A percentile compares a stretch with the other conserved stretches of the same genome.
Evolutionary conservation across 129 eudicot species (phyloP).

Genomic region (Kitagawia praeruptora): DNA sequence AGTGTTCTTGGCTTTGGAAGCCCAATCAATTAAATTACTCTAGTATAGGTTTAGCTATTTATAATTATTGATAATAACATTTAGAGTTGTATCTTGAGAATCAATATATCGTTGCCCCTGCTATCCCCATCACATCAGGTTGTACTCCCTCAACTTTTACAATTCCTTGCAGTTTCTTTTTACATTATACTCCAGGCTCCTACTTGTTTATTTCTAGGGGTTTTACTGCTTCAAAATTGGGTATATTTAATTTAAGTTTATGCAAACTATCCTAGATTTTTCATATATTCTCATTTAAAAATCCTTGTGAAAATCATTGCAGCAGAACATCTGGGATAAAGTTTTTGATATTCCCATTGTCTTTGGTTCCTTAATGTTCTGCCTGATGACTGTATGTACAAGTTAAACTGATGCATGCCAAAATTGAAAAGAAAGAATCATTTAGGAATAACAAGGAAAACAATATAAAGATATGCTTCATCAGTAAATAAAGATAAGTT

Average conservation of each 20-base stretch:
- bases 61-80: background rate
- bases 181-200: background rate
- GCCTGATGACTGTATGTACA: background rate
- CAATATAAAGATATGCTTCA: background rate
- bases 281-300: background rate
- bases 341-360: background rate
- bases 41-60: background rate
- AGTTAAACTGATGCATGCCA: background rate
- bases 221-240: background rate
- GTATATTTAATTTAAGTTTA: too few relatives aligned
- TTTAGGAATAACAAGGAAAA: background rate
- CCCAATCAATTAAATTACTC: too few relatives aligned
- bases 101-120: background rate
- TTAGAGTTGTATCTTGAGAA: background rate
- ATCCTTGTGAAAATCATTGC: background rate
- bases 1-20: background rate
- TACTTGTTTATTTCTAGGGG: background rate
- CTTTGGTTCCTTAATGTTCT: background rate
- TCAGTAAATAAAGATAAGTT: background rate
- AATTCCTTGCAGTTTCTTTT: background rate
- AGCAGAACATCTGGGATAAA: background rate
- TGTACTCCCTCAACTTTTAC: background rate
- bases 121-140: background rate
- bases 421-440: background rate
- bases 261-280: background rate